These are phyloP conservation scores for Trichoderma harzianum DNA, from an alignment of 2,329 filamentous ascomycete genomes.

Conservation along the genomic window DNA sequence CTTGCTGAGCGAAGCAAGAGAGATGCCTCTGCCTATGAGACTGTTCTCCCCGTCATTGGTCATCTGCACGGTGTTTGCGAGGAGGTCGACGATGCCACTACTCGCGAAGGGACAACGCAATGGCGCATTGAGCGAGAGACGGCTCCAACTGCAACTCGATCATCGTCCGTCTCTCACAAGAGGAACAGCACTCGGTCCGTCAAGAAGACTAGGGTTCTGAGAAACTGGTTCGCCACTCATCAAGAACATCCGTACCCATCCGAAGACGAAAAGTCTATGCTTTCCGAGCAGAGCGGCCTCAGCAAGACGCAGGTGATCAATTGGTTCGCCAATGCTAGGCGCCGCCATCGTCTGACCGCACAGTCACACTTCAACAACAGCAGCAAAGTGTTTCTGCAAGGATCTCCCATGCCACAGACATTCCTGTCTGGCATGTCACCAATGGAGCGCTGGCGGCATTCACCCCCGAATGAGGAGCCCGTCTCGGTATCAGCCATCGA, in stretches of 20 bases:
- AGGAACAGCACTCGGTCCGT: constrained; percentile 40
- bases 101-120: not conserved
- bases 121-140: not conserved
- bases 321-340: constrained; percentile 51
- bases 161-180: constrained; percentile 27
- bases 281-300: constrained; percentile 43
- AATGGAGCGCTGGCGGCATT: constrained; percentile 41
- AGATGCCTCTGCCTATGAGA: constrained; percentile 45
- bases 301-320: constrained; percentile 44
- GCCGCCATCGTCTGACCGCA: constrained; percentile 41
- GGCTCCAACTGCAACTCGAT: not conserved
- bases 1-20: constrained; percentile 44
- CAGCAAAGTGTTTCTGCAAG: constrained; percentile 31
- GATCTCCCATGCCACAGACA: constrained; percentile 42
- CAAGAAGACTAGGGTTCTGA: constrained; percentile 43
- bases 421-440: constrained; percentile 40
- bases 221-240: constrained; percentile 45
- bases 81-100: constrained; percentile 24
- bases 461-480: constrained; percentile 45
- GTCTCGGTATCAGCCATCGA: constrained; percentile 39
- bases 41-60: constrained; percentile 44
- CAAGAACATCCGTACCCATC: constrained; percentile 47
- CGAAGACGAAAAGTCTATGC: constrained; percentile 41
- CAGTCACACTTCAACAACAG: constrained; percentile 28
- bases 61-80: constrained; percentile 48